Conservation (phyloP, 768 basidiomycete species). For the Kwoniella heveanensis region DNA sequence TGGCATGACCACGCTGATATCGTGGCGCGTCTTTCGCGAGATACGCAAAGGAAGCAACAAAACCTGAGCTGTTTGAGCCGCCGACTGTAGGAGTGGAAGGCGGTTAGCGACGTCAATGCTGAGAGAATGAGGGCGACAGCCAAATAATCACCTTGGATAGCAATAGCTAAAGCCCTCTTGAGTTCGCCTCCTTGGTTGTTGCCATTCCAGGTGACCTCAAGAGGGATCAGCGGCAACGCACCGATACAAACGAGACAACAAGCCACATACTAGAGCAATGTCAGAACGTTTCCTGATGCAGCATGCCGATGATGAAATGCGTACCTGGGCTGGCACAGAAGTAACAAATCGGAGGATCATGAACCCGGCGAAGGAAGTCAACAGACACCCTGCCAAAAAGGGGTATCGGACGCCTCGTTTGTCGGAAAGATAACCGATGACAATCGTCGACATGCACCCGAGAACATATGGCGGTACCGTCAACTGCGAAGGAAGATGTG, state of each 20-base stretch:
- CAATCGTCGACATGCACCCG: constrained; percentile 28
- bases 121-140: too few species aligned
- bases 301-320: too few species aligned
- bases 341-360: too few species aligned
- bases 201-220: constrained; percentile 39
- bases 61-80: constrained; percentile 36
- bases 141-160: constrained; percentile 19
- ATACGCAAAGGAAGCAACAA: constrained; percentile 39
- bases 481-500: constrained; percentile 2
- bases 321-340: too few species aligned
- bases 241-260: constrained; percentile 31
- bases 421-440: constrained; percentile 19
- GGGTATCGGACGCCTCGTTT: too few species aligned
- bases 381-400: too few species aligned
- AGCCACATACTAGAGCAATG: too few species aligned
- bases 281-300: too few species aligned
- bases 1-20: constrained; percentile 37
- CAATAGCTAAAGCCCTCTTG: constrained; percentile 38
- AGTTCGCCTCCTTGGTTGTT: constrained; percentile 41
- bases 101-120: too few species aligned
- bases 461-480: constrained; percentile 32
- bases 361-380: too few species aligned
- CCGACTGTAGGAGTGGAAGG: constrained; percentile 22
- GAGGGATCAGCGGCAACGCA: constrained; percentile 40
- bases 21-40: constrained; percentile 26